phyloP scores from a whole-genome alignment of 371 early-diverging fungal genomes.

The Saksenaea oblongispora region DNA sequence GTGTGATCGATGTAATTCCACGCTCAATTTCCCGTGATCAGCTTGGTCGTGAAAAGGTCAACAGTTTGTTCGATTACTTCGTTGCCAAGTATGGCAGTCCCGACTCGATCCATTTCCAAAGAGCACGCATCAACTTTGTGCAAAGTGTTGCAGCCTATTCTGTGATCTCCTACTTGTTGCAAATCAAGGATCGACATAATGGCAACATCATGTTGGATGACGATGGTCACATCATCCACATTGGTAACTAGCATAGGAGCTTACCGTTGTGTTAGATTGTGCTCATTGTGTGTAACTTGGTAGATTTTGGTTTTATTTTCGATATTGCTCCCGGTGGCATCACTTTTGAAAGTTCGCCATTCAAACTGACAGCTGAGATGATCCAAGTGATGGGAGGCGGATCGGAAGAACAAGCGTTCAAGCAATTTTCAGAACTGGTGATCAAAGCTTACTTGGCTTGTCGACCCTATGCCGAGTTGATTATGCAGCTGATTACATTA shows the following conservation, averaged over 20 bases:
- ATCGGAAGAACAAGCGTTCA: constrained; percentile 80
- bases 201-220: constrained; percentile 99
- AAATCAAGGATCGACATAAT: constrained; percentile 99
- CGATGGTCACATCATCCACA: constrained; percentile 97
- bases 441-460: constrained; percentile 91
- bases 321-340: constrained; percentile 99
- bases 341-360: constrained; percentile 97
- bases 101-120: constrained; percentile 88
- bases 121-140: constrained; percentile 95
- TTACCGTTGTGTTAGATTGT: neutral
- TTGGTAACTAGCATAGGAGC: constrained; percentile 57
- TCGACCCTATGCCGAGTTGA: constrained; percentile 92
- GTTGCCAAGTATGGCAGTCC: constrained; percentile 92
- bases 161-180: constrained; percentile 92
- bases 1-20: constrained; percentile 99
- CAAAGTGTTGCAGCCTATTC: constrained; percentile 98
- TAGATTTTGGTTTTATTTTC: constrained; percentile 99
- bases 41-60: constrained; percentile 98
- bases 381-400: constrained; percentile 95
- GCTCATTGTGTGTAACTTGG: neutral
- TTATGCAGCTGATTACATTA: constrained; percentile 86
- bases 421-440: constrained; percentile 86
- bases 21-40: constrained; percentile 97
- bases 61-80: constrained; percentile 95
- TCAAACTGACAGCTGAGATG: constrained; percentile 99